Base-by-base conservation (phyloP, 257 asterid genomes). In the Solanum dulcamara region DNA sequence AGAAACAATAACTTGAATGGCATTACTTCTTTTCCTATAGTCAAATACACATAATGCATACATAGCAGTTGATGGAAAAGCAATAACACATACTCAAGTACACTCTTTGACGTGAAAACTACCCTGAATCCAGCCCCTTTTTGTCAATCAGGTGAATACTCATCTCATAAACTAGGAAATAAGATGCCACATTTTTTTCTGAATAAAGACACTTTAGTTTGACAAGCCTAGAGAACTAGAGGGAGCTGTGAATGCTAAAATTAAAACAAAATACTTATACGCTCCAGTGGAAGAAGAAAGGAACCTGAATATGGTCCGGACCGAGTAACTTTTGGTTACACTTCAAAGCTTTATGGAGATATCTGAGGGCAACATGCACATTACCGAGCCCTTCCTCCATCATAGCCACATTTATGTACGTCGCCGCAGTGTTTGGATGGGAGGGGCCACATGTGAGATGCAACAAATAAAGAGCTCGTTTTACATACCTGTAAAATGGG, bases 371-470 rank as follows among this genome's bases (percentile, higher is more conserved):
- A 87, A 95, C 97, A 82, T 97, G 97, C 88, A 91, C 99, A 93
- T 97, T 97, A 84, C 99, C 99, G 97, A 95, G 94, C 75, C 99
- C 99, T 89, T 97, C 99, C 91, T 97, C 99, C 99, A 97, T 97
- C 99, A 97, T 97, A 80, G 99, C 99, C 88, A 97, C 96, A 84
- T 97, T 97, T 72, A 97, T 97, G 89, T 95, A 97, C 38, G 99
- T 97, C 84, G 99, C 99, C 33, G 99, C 99, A 48, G 99, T 97
- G 90, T 97, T 97, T 60, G 99, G 99, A 87, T 97, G 99, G 83
- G 99, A 95, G 85, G 94, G 93, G 26, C 99, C 99, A 86, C 99
- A 97, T 33, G 98, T 97, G 92, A 97, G 94, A 89, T 97, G 96
- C 81, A 97, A 97, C 89, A 97, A 98, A 90, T 92, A 95, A 71